Evolutionary conservation across 768 basidiomycete species (phyloP).

Genomic region (Boletus sensibilis): DNA sequence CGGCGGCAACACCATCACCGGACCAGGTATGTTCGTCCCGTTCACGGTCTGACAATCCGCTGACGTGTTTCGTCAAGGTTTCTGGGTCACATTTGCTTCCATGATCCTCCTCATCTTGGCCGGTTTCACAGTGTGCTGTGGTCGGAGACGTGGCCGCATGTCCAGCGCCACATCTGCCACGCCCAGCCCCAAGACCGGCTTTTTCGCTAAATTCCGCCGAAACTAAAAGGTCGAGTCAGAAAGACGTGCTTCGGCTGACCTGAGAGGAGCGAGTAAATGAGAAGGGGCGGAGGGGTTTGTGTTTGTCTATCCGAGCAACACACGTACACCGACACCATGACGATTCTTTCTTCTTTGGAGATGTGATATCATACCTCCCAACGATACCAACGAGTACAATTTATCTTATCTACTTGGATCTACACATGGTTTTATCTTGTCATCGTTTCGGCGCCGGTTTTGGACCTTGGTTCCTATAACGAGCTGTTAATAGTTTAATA

Average conservation of each 20-base stretch:
- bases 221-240: constrained; percentile 18
- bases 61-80: constrained; percentile 42
- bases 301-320: not conserved
- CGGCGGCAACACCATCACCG: constrained; percentile 50
- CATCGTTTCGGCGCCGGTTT: not conserved
- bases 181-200: constrained; percentile 22
- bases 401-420: constrained; percentile 10
- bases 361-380: not conserved
- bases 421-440: constrained; percentile 1
- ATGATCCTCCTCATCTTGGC: constrained; percentile 63
- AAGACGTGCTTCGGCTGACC: not conserved
- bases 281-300: no score
- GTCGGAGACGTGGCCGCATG: constrained; percentile 56
- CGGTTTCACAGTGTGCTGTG: constrained; percentile 70
- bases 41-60: not conserved
- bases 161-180: constrained; percentile 34
- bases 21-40: constrained; percentile 50
- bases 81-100: constrained; percentile 73
- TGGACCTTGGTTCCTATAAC: constrained; percentile 1
- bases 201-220: constrained; percentile 41
- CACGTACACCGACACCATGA: not conserved
- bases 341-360: not conserved
- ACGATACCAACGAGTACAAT: constrained; percentile 1
- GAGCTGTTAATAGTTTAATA: constrained; percentile 6
- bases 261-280: no score